Conservation (phyloP, 768 basidiomycete species). For the Termitomyces sp. region DNA sequence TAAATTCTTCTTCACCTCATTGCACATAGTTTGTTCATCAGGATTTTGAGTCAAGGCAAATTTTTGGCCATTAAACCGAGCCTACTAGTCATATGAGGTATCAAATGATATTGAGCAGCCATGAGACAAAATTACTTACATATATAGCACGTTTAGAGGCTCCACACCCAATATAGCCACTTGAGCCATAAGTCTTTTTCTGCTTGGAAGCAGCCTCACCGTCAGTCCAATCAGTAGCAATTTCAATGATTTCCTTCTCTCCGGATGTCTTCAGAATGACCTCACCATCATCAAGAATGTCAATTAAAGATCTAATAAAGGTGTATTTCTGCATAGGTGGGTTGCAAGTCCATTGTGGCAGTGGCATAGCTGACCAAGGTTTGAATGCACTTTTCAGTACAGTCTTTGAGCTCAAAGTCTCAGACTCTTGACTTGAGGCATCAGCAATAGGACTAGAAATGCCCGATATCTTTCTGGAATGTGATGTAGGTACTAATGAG, state of each 20-base stretch:
- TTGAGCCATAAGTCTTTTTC: background rate
- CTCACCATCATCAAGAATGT: background rate
- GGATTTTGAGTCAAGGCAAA: constrained; percentile 16
- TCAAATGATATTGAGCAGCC: too few relatives aligned
- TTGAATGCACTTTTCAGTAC: background rate
- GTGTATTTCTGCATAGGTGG: background rate
- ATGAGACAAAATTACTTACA: constrained; percentile 8
- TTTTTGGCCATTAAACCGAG: constrained; percentile 10
- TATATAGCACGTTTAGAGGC: constrained; percentile 18
- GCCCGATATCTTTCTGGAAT: background rate
- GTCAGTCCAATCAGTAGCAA: background rate
- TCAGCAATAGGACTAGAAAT: background rate
- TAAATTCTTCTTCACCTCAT: constrained; percentile 9
- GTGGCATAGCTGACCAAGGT: background rate
- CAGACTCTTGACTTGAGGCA: too few relatives aligned
- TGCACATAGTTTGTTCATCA: background rate
- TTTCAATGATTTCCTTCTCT: too few relatives aligned
- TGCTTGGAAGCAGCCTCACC: background rate
- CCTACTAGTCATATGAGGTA: background rate
- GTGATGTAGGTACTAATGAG: background rate
- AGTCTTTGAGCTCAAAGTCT: too few relatives aligned
- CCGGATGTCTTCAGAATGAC: background rate
- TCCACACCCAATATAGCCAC: constrained; percentile 15
- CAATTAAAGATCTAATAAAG: background rate
- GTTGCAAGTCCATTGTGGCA: background rate